phyloP scores from a whole-genome alignment of 202 grass and related monocot genomes.

The Tripidium arundinaceum region DNA sequence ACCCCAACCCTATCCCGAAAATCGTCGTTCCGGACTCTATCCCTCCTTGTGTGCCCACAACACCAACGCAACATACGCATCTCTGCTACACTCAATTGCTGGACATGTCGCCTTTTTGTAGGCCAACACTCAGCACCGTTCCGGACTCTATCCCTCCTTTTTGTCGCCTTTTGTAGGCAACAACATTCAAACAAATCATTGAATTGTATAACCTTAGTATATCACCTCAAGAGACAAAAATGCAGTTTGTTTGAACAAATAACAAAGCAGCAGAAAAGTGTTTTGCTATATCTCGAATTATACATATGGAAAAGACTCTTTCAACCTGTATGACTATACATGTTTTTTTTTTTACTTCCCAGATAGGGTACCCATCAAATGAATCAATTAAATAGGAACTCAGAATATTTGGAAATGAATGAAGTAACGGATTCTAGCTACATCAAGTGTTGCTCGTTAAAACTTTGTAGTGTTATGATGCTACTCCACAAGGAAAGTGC shows the following conservation, averaged over 20 bases:
- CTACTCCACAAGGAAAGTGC: slow-evolving; percentile 68
- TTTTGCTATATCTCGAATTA: slow-evolving; percentile 35
- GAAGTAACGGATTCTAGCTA: slow-evolving; percentile 29
- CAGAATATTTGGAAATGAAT: slow-evolving; percentile 24
- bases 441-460: background rate
- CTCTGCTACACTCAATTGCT: too few species aligned
- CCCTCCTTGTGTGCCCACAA: too few species aligned
- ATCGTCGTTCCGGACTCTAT: too few species aligned
- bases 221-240: background rate
- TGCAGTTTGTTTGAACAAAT: slow-evolving; percentile 9
- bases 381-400: slow-evolving; percentile 40
- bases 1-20: too few species aligned
- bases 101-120: too few species aligned
- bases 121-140: too few species aligned
- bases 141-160: too few species aligned
- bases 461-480: background rate
- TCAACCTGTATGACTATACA: slow-evolving; percentile 44
- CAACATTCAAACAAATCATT: background rate
- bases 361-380: slow-evolving; percentile 27
- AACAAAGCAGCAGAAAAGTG: background rate
- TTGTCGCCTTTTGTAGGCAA: too few species aligned
- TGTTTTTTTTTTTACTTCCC: slow-evolving; percentile 33
- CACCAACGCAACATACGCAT: too few species aligned
- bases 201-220: background rate
- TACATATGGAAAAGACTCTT: slow-evolving; percentile 22